Conservation (phyloP, 768 basidiomycete species). For the Mycena metata region DNA sequence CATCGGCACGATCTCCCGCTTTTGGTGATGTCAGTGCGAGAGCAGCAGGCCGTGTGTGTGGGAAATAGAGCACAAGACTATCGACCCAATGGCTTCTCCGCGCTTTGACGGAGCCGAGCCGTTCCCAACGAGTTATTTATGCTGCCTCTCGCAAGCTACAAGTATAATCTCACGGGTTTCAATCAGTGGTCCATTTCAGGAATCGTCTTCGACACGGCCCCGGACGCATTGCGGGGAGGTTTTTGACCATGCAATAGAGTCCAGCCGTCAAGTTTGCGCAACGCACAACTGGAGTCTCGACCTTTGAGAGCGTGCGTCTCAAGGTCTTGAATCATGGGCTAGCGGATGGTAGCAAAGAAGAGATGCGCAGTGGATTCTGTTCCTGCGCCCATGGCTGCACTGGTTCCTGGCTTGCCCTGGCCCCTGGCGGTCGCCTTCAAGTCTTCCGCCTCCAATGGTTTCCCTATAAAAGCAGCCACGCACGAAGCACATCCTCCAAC, state of each 20-base stretch:
- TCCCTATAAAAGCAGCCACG: not conserved
- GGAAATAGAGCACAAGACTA: not conserved
- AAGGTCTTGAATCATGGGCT: no score
- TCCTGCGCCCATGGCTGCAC: not conserved
- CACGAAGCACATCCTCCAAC: conserved; percentile 2
- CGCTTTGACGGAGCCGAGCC: not conserved
- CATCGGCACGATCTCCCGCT: no score
- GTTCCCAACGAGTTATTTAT: no score
- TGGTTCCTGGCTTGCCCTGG: not conserved
- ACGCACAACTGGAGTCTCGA: no score
- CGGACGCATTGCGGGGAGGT: no score
- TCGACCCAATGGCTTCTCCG: conserved; percentile 3
- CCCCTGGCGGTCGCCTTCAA: not conserved
- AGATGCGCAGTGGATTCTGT: not conserved
- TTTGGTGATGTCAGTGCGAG: not conserved
- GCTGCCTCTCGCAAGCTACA: no score
- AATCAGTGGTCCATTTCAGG: not conserved
- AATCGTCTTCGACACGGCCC: not conserved
- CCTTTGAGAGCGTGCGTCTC: no score
- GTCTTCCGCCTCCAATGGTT: not conserved
- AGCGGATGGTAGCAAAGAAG: no score
- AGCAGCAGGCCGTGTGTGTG: conserved; percentile 10
- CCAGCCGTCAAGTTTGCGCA: no score
- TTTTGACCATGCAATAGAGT: no score
- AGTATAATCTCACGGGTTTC: not conserved